These are phyloP conservation scores for Iberis amara DNA, from an alignment of 441 rosid species.

Conservation along the genomic window DNA sequence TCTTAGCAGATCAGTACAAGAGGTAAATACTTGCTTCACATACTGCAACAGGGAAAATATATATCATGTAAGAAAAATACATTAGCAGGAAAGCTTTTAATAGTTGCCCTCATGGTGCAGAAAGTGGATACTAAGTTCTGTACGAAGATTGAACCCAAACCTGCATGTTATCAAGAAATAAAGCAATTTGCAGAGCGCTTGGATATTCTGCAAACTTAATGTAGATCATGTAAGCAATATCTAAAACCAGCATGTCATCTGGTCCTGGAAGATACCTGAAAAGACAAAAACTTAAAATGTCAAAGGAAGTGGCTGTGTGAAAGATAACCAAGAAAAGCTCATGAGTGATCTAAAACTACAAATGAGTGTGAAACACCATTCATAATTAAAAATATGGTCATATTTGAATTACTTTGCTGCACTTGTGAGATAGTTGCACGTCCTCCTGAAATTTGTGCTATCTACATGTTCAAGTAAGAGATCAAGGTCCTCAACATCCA, in stretches of 20 bases:
- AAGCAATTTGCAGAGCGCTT: slow-evolving; percentile 84
- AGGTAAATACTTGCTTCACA: slow-evolving; percentile 72
- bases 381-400: no score
- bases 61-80: slow-evolving; percentile 24
- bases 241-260: slow-evolving; percentile 75
- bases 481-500: slow-evolving; percentile 99
- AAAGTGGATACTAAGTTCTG: slow-evolving; percentile 18
- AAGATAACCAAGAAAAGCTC: slow-evolving; percentile 16
- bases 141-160: slow-evolving; percentile 34
- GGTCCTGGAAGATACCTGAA: slow-evolving; percentile 94
- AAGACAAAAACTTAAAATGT: slow-evolving; percentile 24
- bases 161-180: slow-evolving; percentile 79
- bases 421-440: slow-evolving; percentile 85
- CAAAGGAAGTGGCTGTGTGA: slow-evolving; percentile 2
- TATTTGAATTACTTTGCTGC: slow-evolving; percentile 93
- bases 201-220: slow-evolving; percentile 69
- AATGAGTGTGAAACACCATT: no score
- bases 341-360: no score
- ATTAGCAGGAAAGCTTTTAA: slow-evolving; percentile 7
- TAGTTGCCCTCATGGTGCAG: slow-evolving; percentile 15
- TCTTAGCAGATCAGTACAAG: slow-evolving; percentile 52
- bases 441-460: slow-evolving; percentile 76
- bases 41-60: slow-evolving; percentile 45
- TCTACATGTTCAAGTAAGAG: slow-evolving; percentile 82
- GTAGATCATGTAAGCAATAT: slow-evolving; percentile 79